Evolutionary conservation across 176 grass and related monocot species (phyloP), one percentile per base, ranked within the genome.

Genomic region (Pontederia paniculata): DNA sequence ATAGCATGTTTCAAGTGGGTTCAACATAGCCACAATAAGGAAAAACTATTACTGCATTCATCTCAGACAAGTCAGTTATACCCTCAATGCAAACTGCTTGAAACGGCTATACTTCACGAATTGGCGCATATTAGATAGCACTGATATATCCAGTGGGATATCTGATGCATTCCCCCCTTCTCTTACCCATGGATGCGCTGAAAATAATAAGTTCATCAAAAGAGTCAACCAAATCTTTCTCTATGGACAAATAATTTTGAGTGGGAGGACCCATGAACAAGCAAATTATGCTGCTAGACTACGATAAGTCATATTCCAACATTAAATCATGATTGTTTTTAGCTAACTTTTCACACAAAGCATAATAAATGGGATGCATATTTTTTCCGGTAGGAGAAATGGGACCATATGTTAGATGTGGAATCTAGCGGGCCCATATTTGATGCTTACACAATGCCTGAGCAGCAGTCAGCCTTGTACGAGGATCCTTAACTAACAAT

Each of bases 61-160:
- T 22, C n/a, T 67, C 28, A 37, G 31, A 21, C 0, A 44, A 18
- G 37, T 0, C n/a, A 52, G 17, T 17, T 65, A 78, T 80, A 96
- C 90, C 76, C 79, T 86, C 48, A 96, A 77, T 73, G 90, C 90
- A 78, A 96, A 89, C 57, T 96, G 90, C 71, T 96, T 96, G 73
- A 89, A 96, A 51, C 90, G 85, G 66, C 85, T 96, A 54, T 89
- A 96, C 73, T 96, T 96, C 22, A 96, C 82, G 77, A 89, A 96
- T 23, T 96, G 85, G 0, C 90, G 73, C 82, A 96, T 89, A 73
- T 83, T 89, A 57, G 83, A 70, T 45, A 96, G 57, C 62, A 96
- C 90, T 21, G 90, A 96, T 80, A 96, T 96, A 73, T 96, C 85
- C 60, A 96, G 53, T 11, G 90, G 90, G 57, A 96, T 89, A 65